Base-by-base conservation (phyloP, 2,329 filamentous ascomycete species). In the Cladosporium sp. region DNA sequence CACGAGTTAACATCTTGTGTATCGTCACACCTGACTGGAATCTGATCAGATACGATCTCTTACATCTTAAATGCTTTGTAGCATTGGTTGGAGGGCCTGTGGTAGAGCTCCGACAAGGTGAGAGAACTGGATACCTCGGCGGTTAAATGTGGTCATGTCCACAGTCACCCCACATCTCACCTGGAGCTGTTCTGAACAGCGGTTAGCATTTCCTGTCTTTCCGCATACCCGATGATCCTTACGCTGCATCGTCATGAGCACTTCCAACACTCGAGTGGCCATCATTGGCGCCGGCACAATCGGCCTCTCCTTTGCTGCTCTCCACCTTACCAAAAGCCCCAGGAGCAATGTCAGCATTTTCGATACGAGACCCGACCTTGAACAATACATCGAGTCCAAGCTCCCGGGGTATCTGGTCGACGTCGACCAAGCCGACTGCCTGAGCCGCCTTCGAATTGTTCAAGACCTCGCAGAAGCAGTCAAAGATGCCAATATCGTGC, bases 291-390 rank as follows among this genome's bases (percentile, higher is more conserved):
- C 70, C 10, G 73, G 74, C 42, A 77, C 74, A 3, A 82, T 82
- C 41, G 78, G 79, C 33, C 72, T 81, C 42, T 80, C 77, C 18
- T 80, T 81, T 62, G 73, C 75, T 8, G 76, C 78, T 22, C 73
- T 80, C 18, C 77, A 81, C 57, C 68, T 81, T 22, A 63, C 68
- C 4, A 71, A 75, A 53, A 67, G 73, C 48, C 62, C 69, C 6
- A 62, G 66, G 14, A 62, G 68, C 28, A 64, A 61, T 2, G 66
- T 81, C 43, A 74, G 71, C 37, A 74, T 81, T 58, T 75, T 72
- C 65, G 78, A 81, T 57, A 74, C 73, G 0, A 68, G 77, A 3
- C 69, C 74, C 1, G 73, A 80, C 56, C 66, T 78, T 41, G 59
- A 68, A 34, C 49, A 66, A 16, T 75, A 80, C 60, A 64, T 81